These are phyloP conservation scores for Ensete glaucum DNA, from an alignment of 176 grass and related monocot genomes.

Conservation along the genomic window DNA sequence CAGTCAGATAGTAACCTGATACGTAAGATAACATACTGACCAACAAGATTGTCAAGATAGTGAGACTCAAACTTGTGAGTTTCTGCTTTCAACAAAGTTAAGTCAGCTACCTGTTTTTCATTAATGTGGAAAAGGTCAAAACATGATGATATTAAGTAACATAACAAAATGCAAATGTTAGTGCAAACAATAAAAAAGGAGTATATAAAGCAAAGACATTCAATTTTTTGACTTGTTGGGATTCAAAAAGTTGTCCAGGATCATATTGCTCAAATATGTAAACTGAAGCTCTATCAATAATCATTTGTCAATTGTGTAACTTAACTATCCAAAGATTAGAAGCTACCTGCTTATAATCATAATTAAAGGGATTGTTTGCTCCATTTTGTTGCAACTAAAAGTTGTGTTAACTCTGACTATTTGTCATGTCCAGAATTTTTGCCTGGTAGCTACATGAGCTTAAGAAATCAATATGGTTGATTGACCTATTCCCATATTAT, in stretches of 20 bases:
- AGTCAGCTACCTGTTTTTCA: conserved; percentile 46
- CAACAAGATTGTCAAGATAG: conserved; percentile 79
- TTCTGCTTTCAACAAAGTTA: conserved; percentile 58
- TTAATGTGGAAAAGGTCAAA: neutral
- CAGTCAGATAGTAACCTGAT: neutral
- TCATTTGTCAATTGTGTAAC: too few relatives aligned
- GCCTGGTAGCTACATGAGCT: neutral
- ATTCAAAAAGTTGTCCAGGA: too few relatives aligned
- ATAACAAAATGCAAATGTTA: neutral
- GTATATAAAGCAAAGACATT: neutral
- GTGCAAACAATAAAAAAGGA: neutral
- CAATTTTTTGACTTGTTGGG: neutral
- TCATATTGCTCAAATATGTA: too few relatives aligned
- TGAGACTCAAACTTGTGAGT: conserved; percentile 89
- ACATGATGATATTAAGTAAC: neutral
- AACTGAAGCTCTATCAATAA: too few relatives aligned
- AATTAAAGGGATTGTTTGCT: too few relatives aligned
- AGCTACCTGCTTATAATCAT: too few relatives aligned
- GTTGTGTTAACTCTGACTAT: neutral
- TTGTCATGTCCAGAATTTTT: neutral
- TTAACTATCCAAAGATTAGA: too few relatives aligned
- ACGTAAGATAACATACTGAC: conserved; percentile 25
- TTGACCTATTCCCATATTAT: too few relatives aligned
- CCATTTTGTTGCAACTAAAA: too few relatives aligned
- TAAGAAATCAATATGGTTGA: neutral